Conservation (phyloP, 2,329 filamentous ascomycete genomes). For the Talaromyces sp. region DNA sequence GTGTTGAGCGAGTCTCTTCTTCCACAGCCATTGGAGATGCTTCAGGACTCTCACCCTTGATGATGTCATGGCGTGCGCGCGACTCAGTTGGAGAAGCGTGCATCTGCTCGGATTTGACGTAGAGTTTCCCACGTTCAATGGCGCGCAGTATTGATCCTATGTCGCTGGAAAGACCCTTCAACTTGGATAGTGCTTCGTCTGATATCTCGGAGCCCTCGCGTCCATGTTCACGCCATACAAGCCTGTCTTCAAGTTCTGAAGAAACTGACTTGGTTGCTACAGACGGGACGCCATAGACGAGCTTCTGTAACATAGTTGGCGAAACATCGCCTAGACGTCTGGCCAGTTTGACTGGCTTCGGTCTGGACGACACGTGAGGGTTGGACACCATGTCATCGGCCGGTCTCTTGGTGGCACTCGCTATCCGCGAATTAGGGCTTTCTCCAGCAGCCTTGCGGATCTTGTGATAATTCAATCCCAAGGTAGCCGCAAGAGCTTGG, state of each 20-base stretch:
- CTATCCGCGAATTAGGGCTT: conserved; percentile 21
- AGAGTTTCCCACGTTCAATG: conserved; percentile 32
- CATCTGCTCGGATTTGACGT: conserved; percentile 25
- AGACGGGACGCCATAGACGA: conserved; percentile 29
- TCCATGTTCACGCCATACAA: conserved; percentile 29
- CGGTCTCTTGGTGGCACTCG: conserved; percentile 31
- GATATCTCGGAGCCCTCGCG: conserved; percentile 29
- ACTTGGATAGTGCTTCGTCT: conserved; percentile 35
- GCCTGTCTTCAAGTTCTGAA: conserved; percentile 30
- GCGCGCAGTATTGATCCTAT: conserved; percentile 31
- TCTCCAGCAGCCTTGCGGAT: conserved; percentile 39
- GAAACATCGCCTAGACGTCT: conserved; percentile 30
- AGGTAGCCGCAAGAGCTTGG: conserved; percentile 35
- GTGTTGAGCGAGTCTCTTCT: conserved; percentile 19
- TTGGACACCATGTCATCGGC: conserved; percentile 32
- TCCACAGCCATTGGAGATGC: conserved; percentile 19
- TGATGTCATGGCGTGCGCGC: conserved; percentile 19
- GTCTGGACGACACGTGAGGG: conserved; percentile 23
- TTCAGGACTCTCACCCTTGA: conserved; percentile 17
- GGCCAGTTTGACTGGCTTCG: conserved; percentile 32
- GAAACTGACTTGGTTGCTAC: conserved; percentile 29
- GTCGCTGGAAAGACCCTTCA: conserved; percentile 35
- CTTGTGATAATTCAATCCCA: conserved; percentile 39
- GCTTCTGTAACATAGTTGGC: conserved; percentile 26
- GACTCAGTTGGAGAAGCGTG: conserved; percentile 32